Conservation (phyloP, 192 early-diverging fungal species). For the Podila horticola region DNA sequence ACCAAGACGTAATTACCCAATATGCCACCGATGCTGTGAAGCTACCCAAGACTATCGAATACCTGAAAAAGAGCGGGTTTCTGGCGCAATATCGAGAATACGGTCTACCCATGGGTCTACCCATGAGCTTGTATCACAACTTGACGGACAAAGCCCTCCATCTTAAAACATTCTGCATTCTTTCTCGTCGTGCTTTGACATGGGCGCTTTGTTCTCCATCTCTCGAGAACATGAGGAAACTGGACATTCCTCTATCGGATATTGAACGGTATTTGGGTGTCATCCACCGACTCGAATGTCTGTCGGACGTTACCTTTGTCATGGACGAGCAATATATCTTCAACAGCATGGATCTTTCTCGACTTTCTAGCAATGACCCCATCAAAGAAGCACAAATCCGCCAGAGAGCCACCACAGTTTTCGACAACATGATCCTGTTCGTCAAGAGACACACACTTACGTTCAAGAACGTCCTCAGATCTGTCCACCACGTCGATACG, state of each 20-base stretch:
- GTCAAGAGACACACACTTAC: constrained; percentile 7
- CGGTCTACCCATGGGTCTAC: background rate
- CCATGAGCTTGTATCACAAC: background rate
- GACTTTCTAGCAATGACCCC: background rate
- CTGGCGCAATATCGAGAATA: background rate
- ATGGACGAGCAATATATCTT: constrained; percentile 21
- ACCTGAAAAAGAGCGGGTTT: background rate
- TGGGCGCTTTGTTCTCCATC: constrained; percentile 17
- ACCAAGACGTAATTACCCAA: background rate
- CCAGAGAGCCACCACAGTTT: background rate
- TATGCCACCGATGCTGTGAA: background rate
- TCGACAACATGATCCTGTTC: constrained; percentile 22
- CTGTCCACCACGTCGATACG: background rate
- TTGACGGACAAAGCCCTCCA: background rate
- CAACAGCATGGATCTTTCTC: background rate
- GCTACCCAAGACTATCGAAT: background rate
- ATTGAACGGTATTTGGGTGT: background rate
- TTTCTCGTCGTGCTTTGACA: background rate
- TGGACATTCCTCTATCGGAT: constrained; percentile 24
- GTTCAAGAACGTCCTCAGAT: background rate
- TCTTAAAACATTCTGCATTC: background rate
- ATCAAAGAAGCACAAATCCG: background rate
- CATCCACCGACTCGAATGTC: constrained; percentile 7
- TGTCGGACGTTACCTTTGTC: constrained; percentile 10
- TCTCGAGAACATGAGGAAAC: constrained; percentile 11